Percentiles rank a stretch among this genome's conserved stretches.
Conservation (phyloP, 1,284 basidiomycete species). For the Leccinum proximum region DNA sequence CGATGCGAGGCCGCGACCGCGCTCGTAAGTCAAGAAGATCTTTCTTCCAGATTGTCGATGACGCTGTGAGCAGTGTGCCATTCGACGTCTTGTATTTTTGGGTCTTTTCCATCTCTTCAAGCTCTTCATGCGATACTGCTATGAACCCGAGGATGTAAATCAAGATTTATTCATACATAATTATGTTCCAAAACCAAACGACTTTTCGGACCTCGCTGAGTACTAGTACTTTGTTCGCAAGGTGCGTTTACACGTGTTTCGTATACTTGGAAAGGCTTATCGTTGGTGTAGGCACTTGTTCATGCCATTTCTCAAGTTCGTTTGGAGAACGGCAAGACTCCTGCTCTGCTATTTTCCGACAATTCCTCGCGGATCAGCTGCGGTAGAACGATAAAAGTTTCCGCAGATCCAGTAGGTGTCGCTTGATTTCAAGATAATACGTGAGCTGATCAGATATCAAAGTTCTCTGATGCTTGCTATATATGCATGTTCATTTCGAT, state of each 20-base stretch:
- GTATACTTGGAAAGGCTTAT: conserved; percentile 8
- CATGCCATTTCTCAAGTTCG: conserved; percentile 84
- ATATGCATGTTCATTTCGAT: conserved; percentile 87
- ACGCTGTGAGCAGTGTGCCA: conserved; percentile 62
- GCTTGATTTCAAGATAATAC: not conserved
- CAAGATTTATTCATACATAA: conserved; percentile 82
- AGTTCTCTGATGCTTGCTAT: conserved; percentile 92
- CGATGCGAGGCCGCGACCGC: conserved; percentile 93
- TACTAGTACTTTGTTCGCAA: conserved; percentile 98
- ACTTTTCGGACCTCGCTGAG: conserved; percentile 89
- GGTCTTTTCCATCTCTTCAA: conserved; percentile 97
- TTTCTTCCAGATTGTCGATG: conserved; percentile 9
- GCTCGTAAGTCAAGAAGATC: conserved; percentile 55
- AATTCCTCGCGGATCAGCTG: conserved; percentile 89
- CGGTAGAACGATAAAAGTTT: conserved; percentile 97
- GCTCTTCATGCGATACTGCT: conserved; percentile 92
- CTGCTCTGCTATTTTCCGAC: too few relatives aligned
- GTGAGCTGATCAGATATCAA: too few relatives aligned
- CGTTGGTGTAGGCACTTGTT: conserved; percentile 56
- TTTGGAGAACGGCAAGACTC: conserved; percentile 85
- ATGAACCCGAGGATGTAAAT: conserved; percentile 76
- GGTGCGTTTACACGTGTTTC: conserved; percentile 38
- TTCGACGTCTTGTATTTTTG: conserved; percentile 76
- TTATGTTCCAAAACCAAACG: conserved; percentile 90
- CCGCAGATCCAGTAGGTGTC: conserved; percentile 74